Base-by-base conservation (phyloP, 805 yeast species). In the Ogataea degrootiae region DNA sequence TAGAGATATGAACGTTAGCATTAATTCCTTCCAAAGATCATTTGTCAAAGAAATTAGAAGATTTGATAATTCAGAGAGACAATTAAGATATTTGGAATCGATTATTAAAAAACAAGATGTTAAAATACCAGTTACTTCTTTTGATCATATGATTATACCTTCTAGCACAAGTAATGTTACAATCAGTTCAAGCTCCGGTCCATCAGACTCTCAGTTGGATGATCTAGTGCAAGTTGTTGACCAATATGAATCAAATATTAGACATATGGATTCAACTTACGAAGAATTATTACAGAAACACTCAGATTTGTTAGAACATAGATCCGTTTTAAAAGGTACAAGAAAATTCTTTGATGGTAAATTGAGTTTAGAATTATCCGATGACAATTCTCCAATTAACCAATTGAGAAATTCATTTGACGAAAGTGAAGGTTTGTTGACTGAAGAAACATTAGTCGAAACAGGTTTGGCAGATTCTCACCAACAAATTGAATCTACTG, bases 31-130 rank as follows among this genome's bases (percentile, higher is more conserved):
- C 70, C 98, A 92, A 70, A 79, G 99, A 52, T 75, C 92, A 2
- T 94, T 86, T 66, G 97, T 94, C 48, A 81, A 83, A 60, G 98
- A 94, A 60, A 81, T 89, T 51, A 80, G 96, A 59, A 76, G 77
- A 48, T 72, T 87, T 45, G 97, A 92, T 66, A 86, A 89, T 62
- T 79, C 85, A n/a, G 88, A 90, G 66, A 83, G 97, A 52, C 98
- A 92, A 66, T 76, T 83, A 46, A 74, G 86, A 35, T 78, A 71
- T 53, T 67, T 80, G 57, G 73, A 74, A 51, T 58, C 67, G 1
- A 73, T 81, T 42, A 73, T 86, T 43, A 72, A 72, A 44, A 71
- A 73, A 39, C 81, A 77, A 54, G 69, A 69, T 14, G 74, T 81
- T 41, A 44, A 34, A 7, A 56, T 65, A 21, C 52, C 61, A 1